Conservation (phyloP, 1,139 yeast genomes). For the Hyphopichia fennica region DNA sequence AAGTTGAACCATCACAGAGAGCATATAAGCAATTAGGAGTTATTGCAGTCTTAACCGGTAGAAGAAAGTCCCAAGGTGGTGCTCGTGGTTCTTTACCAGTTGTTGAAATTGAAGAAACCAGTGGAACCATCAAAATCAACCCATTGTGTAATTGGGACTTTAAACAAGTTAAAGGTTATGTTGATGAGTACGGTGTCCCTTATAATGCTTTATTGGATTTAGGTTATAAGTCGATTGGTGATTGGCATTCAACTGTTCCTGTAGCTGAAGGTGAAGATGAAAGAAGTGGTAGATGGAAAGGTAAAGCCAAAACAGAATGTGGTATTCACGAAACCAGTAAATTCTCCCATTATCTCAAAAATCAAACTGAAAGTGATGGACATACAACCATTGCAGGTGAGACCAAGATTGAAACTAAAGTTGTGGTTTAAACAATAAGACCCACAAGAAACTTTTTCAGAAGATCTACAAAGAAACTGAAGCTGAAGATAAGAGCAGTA, state of each 20-base stretch:
- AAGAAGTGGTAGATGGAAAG: conserved; percentile 96
- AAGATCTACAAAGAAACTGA: no score
- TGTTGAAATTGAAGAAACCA: conserved; percentile 69
- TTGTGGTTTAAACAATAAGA: neutral
- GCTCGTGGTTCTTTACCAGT: conserved; percentile 72
- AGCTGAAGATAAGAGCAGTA: no score
- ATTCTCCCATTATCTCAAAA: conserved; percentile 57
- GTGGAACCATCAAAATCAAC: conserved; percentile 78
- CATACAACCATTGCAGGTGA: neutral
- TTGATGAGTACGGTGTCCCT: conserved; percentile 73
- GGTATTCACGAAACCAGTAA: conserved; percentile 86
- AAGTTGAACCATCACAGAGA: conserved; percentile 89
- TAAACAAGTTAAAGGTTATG: conserved; percentile 64
- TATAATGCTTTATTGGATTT: conserved; percentile 79
- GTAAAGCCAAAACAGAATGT: conserved; percentile 89
- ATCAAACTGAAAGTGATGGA: conserved; percentile 4
- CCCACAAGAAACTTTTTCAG: no score
- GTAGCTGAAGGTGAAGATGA: conserved; percentile 92
- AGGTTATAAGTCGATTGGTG: conserved; percentile 92
- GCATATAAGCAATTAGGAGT: conserved; percentile 75
- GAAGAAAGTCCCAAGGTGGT: conserved; percentile 90
- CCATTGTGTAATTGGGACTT: conserved; percentile 89
- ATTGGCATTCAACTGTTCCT: conserved; percentile 92
- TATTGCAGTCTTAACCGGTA: conserved; percentile 86
- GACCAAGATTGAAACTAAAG: neutral